phyloP scores from a whole-genome alignment of 768 basidiomycete genomes.

The Lactifluus hygrophoroides region DNA sequence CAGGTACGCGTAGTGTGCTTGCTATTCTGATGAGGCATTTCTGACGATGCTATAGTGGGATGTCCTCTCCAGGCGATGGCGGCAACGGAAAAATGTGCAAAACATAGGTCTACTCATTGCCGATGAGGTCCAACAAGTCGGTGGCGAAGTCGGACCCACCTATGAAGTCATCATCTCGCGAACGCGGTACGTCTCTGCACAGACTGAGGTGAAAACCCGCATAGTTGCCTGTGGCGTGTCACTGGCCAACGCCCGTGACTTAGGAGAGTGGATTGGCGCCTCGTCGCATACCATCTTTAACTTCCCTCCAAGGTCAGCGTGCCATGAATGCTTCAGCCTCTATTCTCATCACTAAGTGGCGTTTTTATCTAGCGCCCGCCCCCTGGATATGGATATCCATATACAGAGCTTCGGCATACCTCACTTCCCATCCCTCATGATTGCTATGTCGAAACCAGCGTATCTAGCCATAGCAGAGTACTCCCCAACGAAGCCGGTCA shows the following conservation, averaged over 20 bases:
- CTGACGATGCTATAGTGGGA: slow-evolving; percentile 63
- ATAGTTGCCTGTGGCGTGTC: slow-evolving; percentile 95
- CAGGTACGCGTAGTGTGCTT: slow-evolving; percentile 47
- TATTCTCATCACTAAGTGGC: background rate
- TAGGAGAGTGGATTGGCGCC: slow-evolving; percentile 97
- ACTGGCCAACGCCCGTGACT: slow-evolving; percentile 88
- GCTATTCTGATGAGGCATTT: background rate
- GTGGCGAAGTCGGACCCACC: slow-evolving; percentile 90
- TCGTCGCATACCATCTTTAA: slow-evolving; percentile 95
- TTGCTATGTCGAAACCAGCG: slow-evolving; percentile 97
- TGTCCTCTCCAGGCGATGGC: slow-evolving; percentile 87
- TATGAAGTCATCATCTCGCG: slow-evolving; percentile 95
- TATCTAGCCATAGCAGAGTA: slow-evolving; percentile 90
- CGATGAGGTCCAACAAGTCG: slow-evolving; percentile 91
- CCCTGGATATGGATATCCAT: slow-evolving; percentile 94
- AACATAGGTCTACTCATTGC: slow-evolving; percentile 88
- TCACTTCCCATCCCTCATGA: slow-evolving; percentile 99
- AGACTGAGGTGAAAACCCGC: slow-evolving; percentile 86
- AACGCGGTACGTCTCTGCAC: slow-evolving; percentile 92
- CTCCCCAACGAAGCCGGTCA: slow-evolving; percentile 76
- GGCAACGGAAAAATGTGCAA: slow-evolving; percentile 94
- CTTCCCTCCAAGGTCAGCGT: slow-evolving; percentile 76
- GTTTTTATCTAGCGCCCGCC: slow-evolving; percentile 60
- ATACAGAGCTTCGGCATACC: slow-evolving; percentile 92
- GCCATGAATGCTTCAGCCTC: background rate